Evolutionary conservation across 306 rosid genomes (phyloP).

Genomic region (Hippophae tibetana): DNA sequence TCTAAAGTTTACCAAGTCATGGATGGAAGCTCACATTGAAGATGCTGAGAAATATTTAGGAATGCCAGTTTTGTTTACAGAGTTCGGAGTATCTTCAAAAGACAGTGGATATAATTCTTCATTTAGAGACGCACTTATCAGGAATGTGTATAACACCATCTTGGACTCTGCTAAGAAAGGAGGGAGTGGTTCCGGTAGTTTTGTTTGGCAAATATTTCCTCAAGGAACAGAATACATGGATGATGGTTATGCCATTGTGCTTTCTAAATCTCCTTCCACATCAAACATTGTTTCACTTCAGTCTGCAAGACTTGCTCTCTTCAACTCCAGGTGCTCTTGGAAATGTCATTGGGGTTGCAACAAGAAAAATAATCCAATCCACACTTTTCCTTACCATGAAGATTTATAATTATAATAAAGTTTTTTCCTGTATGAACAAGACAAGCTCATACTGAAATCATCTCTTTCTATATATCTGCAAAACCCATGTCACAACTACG

Average conservation of each 20-base stretch:
- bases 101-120: constrained; percentile 71
- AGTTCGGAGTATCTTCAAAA: constrained; percentile 78
- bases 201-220: constrained; percentile 82
- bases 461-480: no score
- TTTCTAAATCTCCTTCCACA: constrained; percentile 55
- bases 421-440: no score
- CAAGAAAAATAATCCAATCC: constrained; percentile 28
- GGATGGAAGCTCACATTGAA: constrained; percentile 93
- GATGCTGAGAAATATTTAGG: constrained; percentile 78
- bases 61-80: constrained; percentile 77
- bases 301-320: constrained; percentile 43
- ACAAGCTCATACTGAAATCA: no score
- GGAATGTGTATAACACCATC: constrained; percentile 41
- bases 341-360: constrained; percentile 73
- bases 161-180: constrained; percentile 68
- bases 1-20: constrained; percentile 64
- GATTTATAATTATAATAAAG: no score
- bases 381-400: no score
- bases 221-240: constrained; percentile 86
- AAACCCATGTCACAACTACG: no score
- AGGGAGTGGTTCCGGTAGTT: constrained; percentile 79
- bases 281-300: constrained; percentile 52
- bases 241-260: constrained; percentile 74
- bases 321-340: constrained; percentile 58
- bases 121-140: constrained; percentile 48